Percentiles rank a stretch among this genome's conserved stretches.
These are phyloP conservation scores for Saccharomyces mikatae DNA, from an alignment of 805 yeast genomes.

Conservation along the genomic window DNA sequence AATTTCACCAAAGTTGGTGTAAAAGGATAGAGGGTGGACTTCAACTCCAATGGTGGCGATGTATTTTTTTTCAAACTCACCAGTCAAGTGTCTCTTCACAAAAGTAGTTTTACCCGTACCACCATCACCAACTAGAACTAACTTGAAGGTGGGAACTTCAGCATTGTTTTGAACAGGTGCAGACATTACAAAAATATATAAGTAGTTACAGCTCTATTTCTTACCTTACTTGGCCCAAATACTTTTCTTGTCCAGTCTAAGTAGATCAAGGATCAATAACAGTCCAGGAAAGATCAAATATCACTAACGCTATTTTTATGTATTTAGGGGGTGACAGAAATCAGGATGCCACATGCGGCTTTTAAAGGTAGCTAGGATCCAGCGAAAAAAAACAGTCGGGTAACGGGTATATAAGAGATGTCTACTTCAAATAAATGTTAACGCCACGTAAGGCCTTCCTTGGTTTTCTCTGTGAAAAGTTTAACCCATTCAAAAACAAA, in stretches of 20 bases:
- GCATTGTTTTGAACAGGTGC: slow-evolving; percentile 24
- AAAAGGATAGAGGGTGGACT: slow-evolving; percentile 93
- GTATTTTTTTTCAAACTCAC: slow-evolving; percentile 96
- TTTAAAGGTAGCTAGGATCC: neutral
- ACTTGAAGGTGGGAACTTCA: slow-evolving; percentile 89
- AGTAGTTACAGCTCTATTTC: neutral
- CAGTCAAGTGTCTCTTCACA: slow-evolving; percentile 96
- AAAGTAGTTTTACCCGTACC: slow-evolving; percentile 99
- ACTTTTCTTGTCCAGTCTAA: neutral
- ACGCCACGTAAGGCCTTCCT: neutral
- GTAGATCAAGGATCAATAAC: neutral
- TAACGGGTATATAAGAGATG: neutral
- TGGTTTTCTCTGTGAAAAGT: neutral
- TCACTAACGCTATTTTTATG: neutral
- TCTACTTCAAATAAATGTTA: neutral
- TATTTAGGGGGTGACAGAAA: neutral
- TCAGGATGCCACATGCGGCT: neutral
- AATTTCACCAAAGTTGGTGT: slow-evolving; percentile 95
- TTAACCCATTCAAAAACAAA: neutral
- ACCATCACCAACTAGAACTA: slow-evolving; percentile 98
- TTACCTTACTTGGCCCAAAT: neutral
- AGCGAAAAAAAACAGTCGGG: neutral
- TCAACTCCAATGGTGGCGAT: slow-evolving; percentile 97
- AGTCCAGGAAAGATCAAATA: neutral
- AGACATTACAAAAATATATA: slow-evolving; percentile 38